These are phyloP conservation scores for Neophaeococcomyces mojaviensis DNA, from an alignment of 2,329 filamentous ascomycete genomes.

Conservation along the genomic window DNA sequence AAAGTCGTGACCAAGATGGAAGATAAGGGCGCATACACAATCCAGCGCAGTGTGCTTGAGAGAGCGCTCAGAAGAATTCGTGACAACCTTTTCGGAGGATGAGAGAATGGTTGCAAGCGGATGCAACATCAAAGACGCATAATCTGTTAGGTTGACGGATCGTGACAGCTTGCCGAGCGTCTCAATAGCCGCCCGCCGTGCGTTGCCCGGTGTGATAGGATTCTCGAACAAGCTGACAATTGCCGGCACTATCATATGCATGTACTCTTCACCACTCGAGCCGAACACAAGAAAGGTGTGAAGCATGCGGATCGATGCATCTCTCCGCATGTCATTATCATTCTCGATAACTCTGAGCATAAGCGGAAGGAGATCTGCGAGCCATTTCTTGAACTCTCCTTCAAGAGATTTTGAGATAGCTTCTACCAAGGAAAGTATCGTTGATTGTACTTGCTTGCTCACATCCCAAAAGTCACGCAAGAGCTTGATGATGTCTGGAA, in stretches of 20 bases:
- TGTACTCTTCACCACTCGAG: slow-evolving; percentile 92
- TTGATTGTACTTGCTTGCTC: slow-evolving; percentile 73
- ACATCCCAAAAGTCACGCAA: slow-evolving; percentile 86
- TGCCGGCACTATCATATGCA: slow-evolving; percentile 96
- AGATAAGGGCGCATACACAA: slow-evolving; percentile 88
- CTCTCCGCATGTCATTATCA: slow-evolving; percentile 66
- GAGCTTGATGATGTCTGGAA: slow-evolving; percentile 77
- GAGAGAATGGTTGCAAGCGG: slow-evolving; percentile 66
- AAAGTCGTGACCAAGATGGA: slow-evolving; percentile 92
- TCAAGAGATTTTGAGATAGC: slow-evolving; percentile 89
- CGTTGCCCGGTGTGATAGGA: slow-evolving; percentile 66
- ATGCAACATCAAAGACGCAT: slow-evolving; percentile 92
- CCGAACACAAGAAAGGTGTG: slow-evolving; percentile 96
- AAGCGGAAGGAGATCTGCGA: slow-evolving; percentile 78
- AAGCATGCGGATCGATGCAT: slow-evolving; percentile 79
- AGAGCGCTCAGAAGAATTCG: slow-evolving; percentile 53
- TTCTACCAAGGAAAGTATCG: slow-evolving; percentile 86
- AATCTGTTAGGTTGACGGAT: slow-evolving; percentile 95
- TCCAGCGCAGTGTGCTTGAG: slow-evolving; percentile 80
- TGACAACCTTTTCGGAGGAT: slow-evolving; percentile 45
- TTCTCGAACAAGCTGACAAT: slow-evolving; percentile 94
- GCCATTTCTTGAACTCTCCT: slow-evolving; percentile 94
- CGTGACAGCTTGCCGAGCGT: slow-evolving; percentile 89
- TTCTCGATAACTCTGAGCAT: slow-evolving; percentile 94
- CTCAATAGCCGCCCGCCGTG: slow-evolving; percentile 85